A percentile compares a stretch with the other conserved stretches of the same genome.
Conservation (phyloP, 306 rosid genomes). For the Prunus persica region DNA sequence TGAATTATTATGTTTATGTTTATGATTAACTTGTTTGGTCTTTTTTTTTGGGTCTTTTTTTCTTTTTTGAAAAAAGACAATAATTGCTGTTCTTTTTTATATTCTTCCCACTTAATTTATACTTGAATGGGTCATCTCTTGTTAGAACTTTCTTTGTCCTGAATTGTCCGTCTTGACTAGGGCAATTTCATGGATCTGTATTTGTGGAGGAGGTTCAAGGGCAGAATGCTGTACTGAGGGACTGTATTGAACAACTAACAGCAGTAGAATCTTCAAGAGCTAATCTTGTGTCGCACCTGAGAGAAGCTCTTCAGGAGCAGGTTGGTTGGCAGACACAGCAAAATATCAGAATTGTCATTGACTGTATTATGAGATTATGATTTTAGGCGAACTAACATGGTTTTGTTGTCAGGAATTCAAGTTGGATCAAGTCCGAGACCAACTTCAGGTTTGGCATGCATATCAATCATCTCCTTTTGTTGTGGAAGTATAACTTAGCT, state of each 20-base stretch:
- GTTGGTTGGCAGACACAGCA: slow-evolving; percentile 34
- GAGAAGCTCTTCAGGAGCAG: slow-evolving; percentile 94
- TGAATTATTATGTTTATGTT: too few species aligned
- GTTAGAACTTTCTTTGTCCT: slow-evolving; percentile 6
- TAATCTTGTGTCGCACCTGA: slow-evolving; percentile 76
- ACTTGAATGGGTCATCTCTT: slow-evolving; percentile 21
- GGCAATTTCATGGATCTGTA: slow-evolving; percentile 63
- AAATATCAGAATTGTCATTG: background rate
- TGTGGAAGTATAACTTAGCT: background rate
- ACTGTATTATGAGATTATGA: background rate
- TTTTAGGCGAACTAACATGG: slow-evolving; percentile 27
- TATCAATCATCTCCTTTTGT: background rate
- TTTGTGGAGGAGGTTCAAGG: slow-evolving; percentile 74
- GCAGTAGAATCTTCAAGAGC: slow-evolving; percentile 76
- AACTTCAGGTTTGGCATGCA: slow-evolving; percentile 71
- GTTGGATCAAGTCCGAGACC: slow-evolving; percentile 78
- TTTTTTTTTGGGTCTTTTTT: background rate
- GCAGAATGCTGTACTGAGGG: slow-evolving; percentile 60
- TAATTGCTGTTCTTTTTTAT: background rate
- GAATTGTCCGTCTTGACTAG: slow-evolving; percentile 30
- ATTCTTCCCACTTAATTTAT: slow-evolving; percentile 11
- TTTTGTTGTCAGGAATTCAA: slow-evolving; percentile 68
- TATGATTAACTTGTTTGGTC: background rate
- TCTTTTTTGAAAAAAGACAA: background rate
- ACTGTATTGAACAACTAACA: slow-evolving; percentile 75